A percentile compares a stretch with the other conserved stretches of the same genome.
phyloP scores from a whole-genome alignment of 495 filamentous ascomycete genomes.

The Neurospora sp. region DNA sequence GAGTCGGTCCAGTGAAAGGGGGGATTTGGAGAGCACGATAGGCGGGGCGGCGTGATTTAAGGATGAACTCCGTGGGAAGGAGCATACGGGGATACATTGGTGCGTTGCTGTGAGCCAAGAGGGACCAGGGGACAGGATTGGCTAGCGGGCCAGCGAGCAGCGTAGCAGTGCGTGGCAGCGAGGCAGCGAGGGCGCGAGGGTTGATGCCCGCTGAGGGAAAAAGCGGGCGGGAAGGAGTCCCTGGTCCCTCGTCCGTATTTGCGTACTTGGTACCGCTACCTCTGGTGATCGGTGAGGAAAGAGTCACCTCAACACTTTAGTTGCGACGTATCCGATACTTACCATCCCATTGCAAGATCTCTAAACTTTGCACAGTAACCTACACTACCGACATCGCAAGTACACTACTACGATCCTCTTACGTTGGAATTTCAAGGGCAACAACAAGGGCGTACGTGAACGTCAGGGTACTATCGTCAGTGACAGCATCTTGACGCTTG shows the following conservation, averaged over 20 bases:
- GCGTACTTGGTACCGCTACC: neutral
- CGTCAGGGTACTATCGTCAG: neutral
- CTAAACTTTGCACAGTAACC: neutral
- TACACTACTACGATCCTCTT: neutral
- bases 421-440: neutral
- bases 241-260: neutral
- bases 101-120: neutral
- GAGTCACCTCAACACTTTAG: neutral
- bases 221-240: neutral
- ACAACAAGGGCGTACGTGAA: neutral
- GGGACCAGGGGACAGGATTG: neutral
- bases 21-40: slow-evolving; percentile 13
- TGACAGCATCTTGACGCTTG: neutral
- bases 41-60: slow-evolving; percentile 7
- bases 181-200: neutral
- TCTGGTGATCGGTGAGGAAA: neutral
- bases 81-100: neutral
- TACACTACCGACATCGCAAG: neutral
- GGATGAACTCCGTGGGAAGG: slow-evolving; percentile 3
- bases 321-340: neutral
- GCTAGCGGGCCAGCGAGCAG: neutral
- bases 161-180: neutral
- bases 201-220: neutral
- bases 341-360: neutral
- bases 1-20: slow-evolving; percentile 3